phyloP scores from a whole-genome alignment of 1,284 basidiomycete species.

The Trametes versicolor region DNA sequence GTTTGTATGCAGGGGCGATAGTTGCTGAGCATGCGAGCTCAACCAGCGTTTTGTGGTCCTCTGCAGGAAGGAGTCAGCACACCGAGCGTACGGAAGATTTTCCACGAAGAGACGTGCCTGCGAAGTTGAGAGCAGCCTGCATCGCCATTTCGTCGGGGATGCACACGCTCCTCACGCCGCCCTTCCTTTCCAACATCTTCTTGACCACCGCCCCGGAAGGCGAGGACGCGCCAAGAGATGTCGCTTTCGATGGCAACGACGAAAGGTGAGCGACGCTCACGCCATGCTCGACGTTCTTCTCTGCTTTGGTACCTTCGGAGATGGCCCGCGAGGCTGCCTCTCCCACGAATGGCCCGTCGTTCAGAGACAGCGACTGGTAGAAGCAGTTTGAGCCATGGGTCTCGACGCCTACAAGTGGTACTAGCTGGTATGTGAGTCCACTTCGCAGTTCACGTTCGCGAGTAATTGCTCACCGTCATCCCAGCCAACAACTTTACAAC shows the following conservation, averaged over 20 bases:
- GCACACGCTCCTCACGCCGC: constrained; percentile 63
- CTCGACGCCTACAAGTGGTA: constrained; percentile 71
- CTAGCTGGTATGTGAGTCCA: constrained; percentile 44
- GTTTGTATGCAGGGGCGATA: constrained; percentile 69
- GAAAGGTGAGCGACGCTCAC: constrained; percentile 65
- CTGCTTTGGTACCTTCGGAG: constrained; percentile 45
- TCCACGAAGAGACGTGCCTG: constrained; percentile 52
- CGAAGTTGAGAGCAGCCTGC: constrained; percentile 62
- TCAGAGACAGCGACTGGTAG: constrained; percentile 73
- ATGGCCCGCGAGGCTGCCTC: constrained; percentile 17
- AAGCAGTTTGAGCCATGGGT: constrained; percentile 79
- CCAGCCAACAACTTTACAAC: constrained; percentile 70
- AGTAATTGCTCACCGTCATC: constrained; percentile 57
- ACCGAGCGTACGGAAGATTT: background rate
- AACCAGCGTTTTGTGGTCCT: constrained; percentile 77
- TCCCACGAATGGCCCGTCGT: constrained; percentile 50
- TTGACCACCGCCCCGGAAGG: constrained; percentile 67
- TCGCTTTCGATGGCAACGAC: constrained; percentile 68
- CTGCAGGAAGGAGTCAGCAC: constrained; percentile 47
- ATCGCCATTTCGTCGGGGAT: constrained; percentile 76
- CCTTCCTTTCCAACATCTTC: constrained; percentile 67
- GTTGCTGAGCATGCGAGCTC: constrained; percentile 79
- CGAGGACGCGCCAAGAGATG: constrained; percentile 75
- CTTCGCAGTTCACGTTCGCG: too few relatives aligned
- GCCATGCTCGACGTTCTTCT: constrained; percentile 51